Evolutionary conservation across 495 filamentous ascomycete species (phyloP), one percentile per base, ranked within the genome.

Genomic region (Apiosordaria backusii): DNA sequence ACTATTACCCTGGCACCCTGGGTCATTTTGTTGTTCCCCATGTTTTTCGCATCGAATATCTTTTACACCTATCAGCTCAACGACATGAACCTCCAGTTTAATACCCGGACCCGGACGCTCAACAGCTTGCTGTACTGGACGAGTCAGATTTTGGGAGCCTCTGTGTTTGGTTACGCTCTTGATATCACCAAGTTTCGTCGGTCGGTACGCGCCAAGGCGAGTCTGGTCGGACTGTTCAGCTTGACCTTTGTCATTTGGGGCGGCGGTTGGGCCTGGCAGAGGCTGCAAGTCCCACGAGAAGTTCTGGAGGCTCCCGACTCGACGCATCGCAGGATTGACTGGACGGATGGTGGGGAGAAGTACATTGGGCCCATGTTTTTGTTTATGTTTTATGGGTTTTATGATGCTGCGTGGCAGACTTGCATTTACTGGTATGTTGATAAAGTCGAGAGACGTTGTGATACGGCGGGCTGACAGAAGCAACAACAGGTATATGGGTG

Each of bases 371-470:
- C 92, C 18, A 90, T 97, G 87, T 91, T 97, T 74, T 78, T 97
- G 65, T 96, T 94, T 81, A 90, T 98, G 70, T 95, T 93, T 74
- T 97, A 97, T 74, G 93, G 93, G 57, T 89, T 97, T 71, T 94
- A 89, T 68, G 93, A 97, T 72, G 90, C 93, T 29, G 85, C 87
- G 50, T 95, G 92, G 87, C 91, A 95, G 77, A 92, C 90, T 13
- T 88, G 82, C 71, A 88, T 92, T 53, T 96, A 96, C 81, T 96
- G 92, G 92, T 93, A 79, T 70, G 88, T 81, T 23, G 35, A 18
- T 45, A 15, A 15, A 1, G 1, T 2, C 35, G 0, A 45, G 1
- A 15, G 9, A 45, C 35, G n/a, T n/a, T 13, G 9, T 9, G 6
- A 13, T 1, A 9, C 35, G 16, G 10, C 9, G 10, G 10, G 35